Conservation (phyloP, 257 asterid genomes). For the Verbena officinalis region DNA sequence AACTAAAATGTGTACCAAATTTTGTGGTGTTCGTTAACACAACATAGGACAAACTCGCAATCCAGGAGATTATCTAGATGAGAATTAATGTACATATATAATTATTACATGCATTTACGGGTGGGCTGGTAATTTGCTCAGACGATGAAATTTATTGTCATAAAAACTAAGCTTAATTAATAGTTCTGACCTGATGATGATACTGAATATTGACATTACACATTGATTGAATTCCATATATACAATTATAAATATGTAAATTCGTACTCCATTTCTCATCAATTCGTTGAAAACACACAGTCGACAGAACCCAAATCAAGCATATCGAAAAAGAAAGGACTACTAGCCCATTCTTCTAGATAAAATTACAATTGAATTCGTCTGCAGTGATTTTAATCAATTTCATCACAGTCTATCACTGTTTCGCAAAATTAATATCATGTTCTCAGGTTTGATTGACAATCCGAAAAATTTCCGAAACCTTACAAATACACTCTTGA, state of each 20-base stretch:
- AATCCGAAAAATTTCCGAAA: too few species aligned
- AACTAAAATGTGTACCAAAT: too few species aligned
- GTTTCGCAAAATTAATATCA: constrained; percentile 12
- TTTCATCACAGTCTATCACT: not conserved
- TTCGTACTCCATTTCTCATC: constrained; percentile 32
- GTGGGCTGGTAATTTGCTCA: constrained; percentile 17
- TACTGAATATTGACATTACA: constrained; percentile 42
- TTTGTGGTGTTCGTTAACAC: too few species aligned
- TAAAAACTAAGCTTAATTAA: constrained; percentile 35
- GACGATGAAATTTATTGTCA: constrained; percentile 50
- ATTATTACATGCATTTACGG: too few species aligned
- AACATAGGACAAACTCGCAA: not conserved
- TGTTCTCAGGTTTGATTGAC: too few species aligned
- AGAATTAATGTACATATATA: not conserved
- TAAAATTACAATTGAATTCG: not conserved
- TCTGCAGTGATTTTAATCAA: constrained; percentile 19
- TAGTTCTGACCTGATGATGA: constrained; percentile 39
- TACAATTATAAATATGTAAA: constrained; percentile 34
- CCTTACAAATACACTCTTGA: too few species aligned
- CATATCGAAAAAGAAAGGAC: constrained; percentile 32
- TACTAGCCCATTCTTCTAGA: not conserved
- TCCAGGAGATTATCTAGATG: not conserved
- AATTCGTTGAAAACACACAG: constrained; percentile 25
- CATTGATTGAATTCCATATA: too few species aligned
- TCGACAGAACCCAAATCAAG: constrained; percentile 30